These are phyloP conservation scores for Wickerhamomyces hampshirensis DNA, from an alignment of 805 yeast species.

Conservation along the genomic window DNA sequence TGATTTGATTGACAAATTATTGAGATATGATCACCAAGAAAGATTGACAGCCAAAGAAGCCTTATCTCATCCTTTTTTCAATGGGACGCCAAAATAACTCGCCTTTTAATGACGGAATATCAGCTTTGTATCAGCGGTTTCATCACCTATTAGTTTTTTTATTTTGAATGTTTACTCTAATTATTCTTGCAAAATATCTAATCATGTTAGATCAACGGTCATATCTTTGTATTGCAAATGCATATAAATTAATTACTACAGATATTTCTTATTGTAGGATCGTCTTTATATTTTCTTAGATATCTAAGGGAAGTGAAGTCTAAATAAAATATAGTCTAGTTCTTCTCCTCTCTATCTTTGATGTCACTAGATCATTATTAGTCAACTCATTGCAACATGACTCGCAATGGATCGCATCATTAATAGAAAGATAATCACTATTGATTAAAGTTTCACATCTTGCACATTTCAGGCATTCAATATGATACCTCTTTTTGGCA, in stretches of 20 bases:
- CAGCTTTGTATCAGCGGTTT: not conserved
- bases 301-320: too few relatives aligned
- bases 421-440: conserved; percentile 51
- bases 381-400: conserved; percentile 16
- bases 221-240: too few relatives aligned
- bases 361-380: not conserved
- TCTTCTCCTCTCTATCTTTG: conserved; percentile 24
- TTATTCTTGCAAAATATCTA: too few relatives aligned
- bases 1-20: conserved; percentile 73
- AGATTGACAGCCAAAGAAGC: conserved; percentile 88
- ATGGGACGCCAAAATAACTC: conserved; percentile 17
- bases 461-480: conserved; percentile 63
- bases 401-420: conserved; percentile 50
- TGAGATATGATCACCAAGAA: conserved; percentile 84
- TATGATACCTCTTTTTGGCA: conserved; percentile 66
- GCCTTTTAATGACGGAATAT: not conserved
- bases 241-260: too few relatives aligned
- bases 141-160: not conserved
- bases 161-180: too few relatives aligned
- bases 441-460: conserved; percentile 49
- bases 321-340: conserved; percentile 21
- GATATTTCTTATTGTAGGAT: not conserved
- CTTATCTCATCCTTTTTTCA: conserved; percentile 56
- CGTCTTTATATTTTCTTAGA: too few relatives aligned
- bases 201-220: not conserved